Evolutionary conservation across 2,329 filamentous ascomycete species (phyloP).

Genomic region (Lizonia empirigonia): DNA sequence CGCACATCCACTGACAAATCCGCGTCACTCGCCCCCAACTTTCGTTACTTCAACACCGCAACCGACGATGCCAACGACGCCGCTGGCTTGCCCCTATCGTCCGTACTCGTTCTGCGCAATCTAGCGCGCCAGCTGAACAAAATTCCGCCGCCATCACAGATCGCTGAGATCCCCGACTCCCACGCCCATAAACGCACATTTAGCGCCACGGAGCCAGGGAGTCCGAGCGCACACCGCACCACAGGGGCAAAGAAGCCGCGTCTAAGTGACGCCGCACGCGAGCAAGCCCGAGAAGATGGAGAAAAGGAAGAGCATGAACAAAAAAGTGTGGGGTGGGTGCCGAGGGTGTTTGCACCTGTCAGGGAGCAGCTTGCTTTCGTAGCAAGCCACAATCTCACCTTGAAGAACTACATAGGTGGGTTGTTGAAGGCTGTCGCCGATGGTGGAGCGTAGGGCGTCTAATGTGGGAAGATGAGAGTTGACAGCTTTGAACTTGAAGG

Average conservation of each 20-base stretch:
- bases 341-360: conserved; percentile 69
- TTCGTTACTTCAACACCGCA: conserved; percentile 53
- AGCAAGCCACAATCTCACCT: conserved; percentile 66
- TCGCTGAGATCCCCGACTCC: conserved; percentile 34
- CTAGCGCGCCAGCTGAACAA: conserved; percentile 62
- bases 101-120: conserved; percentile 78
- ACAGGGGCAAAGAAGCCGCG: conserved; percentile 53
- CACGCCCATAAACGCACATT: conserved; percentile 41
- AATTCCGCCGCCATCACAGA: conserved; percentile 36
- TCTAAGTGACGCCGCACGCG: conserved; percentile 39
- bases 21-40: conserved; percentile 27
- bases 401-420: conserved; percentile 47
- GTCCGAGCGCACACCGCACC: conserved; percentile 29
- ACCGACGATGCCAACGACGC: conserved; percentile 62
- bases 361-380: conserved; percentile 70
- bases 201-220: conserved; percentile 36
- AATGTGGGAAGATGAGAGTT: neutral
- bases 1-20: conserved; percentile 17
- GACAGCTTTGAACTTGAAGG: neutral
- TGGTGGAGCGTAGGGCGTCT: conserved; percentile 32
- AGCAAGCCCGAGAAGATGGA: conserved; percentile 38
- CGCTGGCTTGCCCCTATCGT: conserved; percentile 78
- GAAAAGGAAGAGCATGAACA: conserved; percentile 55
- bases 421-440: conserved; percentile 46
- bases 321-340: conserved; percentile 66